Evolutionary conservation across 352 stramenopile genomes (phyloP).

Genomic region (Pythium sp.): DNA sequence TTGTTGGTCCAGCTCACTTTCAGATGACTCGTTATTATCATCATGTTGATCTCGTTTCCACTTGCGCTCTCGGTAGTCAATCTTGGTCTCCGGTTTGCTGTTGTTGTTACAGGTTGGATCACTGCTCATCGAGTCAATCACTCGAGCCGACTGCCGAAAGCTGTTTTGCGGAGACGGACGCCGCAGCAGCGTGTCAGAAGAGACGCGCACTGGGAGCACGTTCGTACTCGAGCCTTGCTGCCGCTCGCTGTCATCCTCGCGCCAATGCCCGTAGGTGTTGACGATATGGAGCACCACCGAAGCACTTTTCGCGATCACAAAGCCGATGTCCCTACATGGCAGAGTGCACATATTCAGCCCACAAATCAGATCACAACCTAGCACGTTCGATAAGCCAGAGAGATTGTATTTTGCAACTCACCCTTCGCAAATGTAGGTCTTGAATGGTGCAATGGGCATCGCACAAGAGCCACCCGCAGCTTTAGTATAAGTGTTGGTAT

Average conservation of each 20-base stretch:
- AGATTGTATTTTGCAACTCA: conserved; percentile 16
- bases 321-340: conserved; percentile 51
- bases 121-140: neutral
- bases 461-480: neutral
- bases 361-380: neutral
- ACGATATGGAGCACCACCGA: conserved; percentile 56
- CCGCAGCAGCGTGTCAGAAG: conserved; percentile 37
- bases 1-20: neutral
- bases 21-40: neutral
- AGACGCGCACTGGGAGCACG: conserved; percentile 31
- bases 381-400: neutral
- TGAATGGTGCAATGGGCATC: conserved; percentile 43
- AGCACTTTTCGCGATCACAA: conserved; percentile 54
- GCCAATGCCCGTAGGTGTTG: conserved; percentile 52
- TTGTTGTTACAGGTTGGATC: neutral
- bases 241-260: conserved; percentile 8
- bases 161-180: conserved; percentile 27
- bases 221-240: conserved; percentile 6
- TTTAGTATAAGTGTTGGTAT: neutral
- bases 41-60: conserved; percentile 10
- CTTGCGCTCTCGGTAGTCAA: conserved; percentile 13
- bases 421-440: conserved; percentile 48
- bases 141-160: conserved; percentile 24
- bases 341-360: neutral
- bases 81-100: neutral